Conservation (phyloP, 805 yeast species). For the Phaffomyces antillensis region DNA sequence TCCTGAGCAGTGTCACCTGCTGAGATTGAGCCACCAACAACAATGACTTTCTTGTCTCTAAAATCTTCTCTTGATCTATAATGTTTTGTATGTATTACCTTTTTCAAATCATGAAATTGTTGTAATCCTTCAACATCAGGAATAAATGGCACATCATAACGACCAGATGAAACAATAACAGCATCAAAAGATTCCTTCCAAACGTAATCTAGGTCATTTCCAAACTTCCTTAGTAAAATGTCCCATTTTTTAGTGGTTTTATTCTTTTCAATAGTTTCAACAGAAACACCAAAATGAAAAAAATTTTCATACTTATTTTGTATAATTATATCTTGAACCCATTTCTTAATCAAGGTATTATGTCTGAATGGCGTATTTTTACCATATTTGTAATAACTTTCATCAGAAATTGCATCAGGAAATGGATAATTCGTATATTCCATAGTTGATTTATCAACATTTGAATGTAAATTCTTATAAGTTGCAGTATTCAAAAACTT, state of each 20-base stretch:
- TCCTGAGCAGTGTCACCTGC: slow-evolving; percentile 38
- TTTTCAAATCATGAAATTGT: slow-evolving; percentile 34
- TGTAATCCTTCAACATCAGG: slow-evolving; percentile 45
- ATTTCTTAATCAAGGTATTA: slow-evolving; percentile 7
- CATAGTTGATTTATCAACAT: slow-evolving; percentile 8
- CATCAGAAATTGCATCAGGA: background rate
- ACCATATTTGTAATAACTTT: slow-evolving; percentile 3
- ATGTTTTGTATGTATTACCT: slow-evolving; percentile 25
- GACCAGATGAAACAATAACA: slow-evolving; percentile 51
- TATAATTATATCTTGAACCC: slow-evolving; percentile 6
- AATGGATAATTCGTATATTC: slow-evolving; percentile 7
- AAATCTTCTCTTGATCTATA: slow-evolving; percentile 33
- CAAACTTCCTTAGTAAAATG: slow-evolving; percentile 26
- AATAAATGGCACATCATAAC: slow-evolving; percentile 45
- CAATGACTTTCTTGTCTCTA: slow-evolving; percentile 32
- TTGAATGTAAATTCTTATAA: slow-evolving; percentile 6
- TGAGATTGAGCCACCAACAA: slow-evolving; percentile 38
- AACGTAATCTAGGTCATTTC: slow-evolving; percentile 8
- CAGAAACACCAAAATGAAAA: background rate
- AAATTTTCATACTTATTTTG: background rate
- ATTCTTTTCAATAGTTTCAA: background rate
- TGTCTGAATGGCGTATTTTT: slow-evolving; percentile 10
- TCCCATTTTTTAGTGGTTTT: slow-evolving; percentile 12
- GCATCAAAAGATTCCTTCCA: slow-evolving; percentile 49
- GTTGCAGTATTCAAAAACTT: slow-evolving; percentile 6